Evolutionary conservation across 345 rosid genomes (phyloP), one percentile per base, ranked within the genome.

Genomic region (Eutrema yunnanense): DNA sequence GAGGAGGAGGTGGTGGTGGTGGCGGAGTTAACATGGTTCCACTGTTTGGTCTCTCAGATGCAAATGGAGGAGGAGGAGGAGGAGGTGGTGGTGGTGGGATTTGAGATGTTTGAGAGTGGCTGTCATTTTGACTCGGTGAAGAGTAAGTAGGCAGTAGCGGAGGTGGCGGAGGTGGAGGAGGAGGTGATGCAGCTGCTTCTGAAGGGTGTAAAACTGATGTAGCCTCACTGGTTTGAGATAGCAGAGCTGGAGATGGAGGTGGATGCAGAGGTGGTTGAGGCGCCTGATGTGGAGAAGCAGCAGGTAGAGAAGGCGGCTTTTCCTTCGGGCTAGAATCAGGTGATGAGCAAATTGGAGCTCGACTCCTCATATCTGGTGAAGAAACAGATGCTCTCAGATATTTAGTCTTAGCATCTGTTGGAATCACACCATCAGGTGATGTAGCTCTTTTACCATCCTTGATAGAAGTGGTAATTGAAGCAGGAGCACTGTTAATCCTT

Each of bases 401-500:
- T 16, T 78, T 82, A 61, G 65, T 77, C 62, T 79, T 78, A 44
- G 73, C 54, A 44, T 85, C 87, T 65, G 83, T 84, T 36, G 81
- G 58, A 73, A 78, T 60, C 73, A 65, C 75, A 65, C 73, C 70
- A 69, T 71, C 82, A 54, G 73, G 77, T 41, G 81, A 78, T 32
- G 74, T 72, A 48, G 81, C 70, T 56, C 81, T 67, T 67, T 55
- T 76, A 22, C 89, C 73, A 59, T 87, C 96, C 81, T 88, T 86
- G 36, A 72, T 65, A 75, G 96, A 79, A 60, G 69, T 71, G 37
- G 94, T 79, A 70, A 88, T 87, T 62, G 83, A 79, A 70, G 97
- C 88, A 10, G 95, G 94, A 51, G 94, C 92, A 81, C 90, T 95
- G 69, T 87, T 88, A 72, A 82, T 78, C 78, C 90, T 82, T 63